Base-by-base conservation (phyloP, 768 basidiomycete genomes). In the Pholiota microspora region DNA sequence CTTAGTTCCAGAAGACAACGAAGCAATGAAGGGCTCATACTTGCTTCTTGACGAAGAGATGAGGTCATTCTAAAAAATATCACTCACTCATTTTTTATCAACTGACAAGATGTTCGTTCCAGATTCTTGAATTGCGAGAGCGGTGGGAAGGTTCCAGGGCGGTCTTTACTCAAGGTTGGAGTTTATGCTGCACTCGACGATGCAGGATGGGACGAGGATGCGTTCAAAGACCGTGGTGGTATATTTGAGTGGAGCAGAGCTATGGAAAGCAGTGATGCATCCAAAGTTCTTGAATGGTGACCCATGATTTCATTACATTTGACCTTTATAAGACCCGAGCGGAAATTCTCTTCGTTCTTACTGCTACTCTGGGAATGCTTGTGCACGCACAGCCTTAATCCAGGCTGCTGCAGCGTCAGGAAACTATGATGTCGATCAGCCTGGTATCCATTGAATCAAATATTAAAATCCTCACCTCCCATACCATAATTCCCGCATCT, bases 401-500 rank as follows among this genome's bases (percentile, higher is more conserved):
- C 77, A 79, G 23, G 69, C 24, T 9, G 71, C 66, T 15, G 66
- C 68, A 15, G 72, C 75, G 56, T 72, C 68, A 53, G 77, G 76
- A 63, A 69, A 77, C 71, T 76, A 24, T 16, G 42, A 32, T 18
- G 18, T 23, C 9, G 16, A 53, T 27, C 32, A 50, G 38, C 9
- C 16, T 23, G 34, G 12, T n/a, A 24, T 7, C 7, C 29, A 16
- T 28, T 21, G 6, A 42, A 31, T 7, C 15, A 15, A 15, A 13
- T 5, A 15, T n/a, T 27, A 9, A 24, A n/a, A 15, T 29, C 58
- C 63, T 53, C 54, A 73, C 71, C 69, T 73, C 60, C 73, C 73
- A 75, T 23, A 71, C 69, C 74, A 74, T 73, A 7, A 65, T 69
- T 29, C 74, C 73, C 23, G 65, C 72, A 27, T 64, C 73, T 73